phyloP scores from a whole-genome alignment of 2,329 filamentous ascomycete species.

The Cytospora leucostoma region DNA sequence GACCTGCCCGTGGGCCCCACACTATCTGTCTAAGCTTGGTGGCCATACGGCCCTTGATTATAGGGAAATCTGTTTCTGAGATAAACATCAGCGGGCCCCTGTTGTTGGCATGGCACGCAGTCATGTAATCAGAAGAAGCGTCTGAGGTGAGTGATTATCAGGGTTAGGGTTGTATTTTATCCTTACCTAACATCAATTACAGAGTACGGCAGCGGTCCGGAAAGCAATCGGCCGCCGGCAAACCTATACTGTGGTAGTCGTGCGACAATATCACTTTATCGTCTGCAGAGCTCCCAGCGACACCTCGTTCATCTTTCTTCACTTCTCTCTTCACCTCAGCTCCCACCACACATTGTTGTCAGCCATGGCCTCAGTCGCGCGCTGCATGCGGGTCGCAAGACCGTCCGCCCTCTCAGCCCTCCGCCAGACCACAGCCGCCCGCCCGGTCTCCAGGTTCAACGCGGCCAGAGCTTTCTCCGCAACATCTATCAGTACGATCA shows the following conservation, averaged over 20 bases:
- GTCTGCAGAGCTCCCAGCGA: constrained; percentile 12
- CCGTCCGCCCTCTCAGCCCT: constrained; percentile 46
- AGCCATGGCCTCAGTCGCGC: constrained; percentile 64
- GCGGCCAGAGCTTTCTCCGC: constrained; percentile 49
- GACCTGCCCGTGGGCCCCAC: too few species aligned
- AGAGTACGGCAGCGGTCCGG: constrained; percentile 8
- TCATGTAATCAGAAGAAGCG: too few species aligned
- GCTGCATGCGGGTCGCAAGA: constrained; percentile 53
- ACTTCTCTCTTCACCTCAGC: neutral
- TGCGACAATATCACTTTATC: constrained; percentile 18
- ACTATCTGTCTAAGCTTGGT: too few species aligned
- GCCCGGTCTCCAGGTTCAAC: constrained; percentile 41
- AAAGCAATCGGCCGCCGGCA: constrained; percentile 17
- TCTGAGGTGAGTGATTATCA: neutral
- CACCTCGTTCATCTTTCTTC: neutral
- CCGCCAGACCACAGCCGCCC: constrained; percentile 37
- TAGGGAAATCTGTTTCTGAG: too few species aligned
- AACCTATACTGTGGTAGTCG: constrained; percentile 16
- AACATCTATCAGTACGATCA: constrained; percentile 44
- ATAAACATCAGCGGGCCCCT: too few species aligned
- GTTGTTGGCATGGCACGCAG: too few species aligned
- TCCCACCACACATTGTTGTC: constrained; percentile 7
- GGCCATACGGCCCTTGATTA: too few species aligned
- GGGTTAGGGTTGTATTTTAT: constrained; percentile 17
- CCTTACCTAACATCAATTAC: constrained; percentile 25